phyloP scores from a whole-genome alignment of 768 basidiomycete genomes.

The Hygrocybe coccinea region DNA sequence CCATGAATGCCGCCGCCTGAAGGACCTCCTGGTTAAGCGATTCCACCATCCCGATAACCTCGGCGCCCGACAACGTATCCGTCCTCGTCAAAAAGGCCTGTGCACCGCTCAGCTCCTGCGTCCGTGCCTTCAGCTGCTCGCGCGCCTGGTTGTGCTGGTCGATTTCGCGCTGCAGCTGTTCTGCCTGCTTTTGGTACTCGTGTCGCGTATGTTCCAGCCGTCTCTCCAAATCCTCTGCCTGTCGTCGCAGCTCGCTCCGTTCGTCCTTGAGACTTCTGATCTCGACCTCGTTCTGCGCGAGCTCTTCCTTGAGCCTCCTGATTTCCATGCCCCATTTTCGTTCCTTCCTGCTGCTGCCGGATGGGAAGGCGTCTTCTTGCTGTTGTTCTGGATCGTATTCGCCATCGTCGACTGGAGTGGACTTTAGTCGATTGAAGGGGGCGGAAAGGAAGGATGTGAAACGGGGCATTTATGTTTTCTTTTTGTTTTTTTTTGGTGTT shows the following conservation, averaged over 20 bases:
- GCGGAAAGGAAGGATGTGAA: too few relatives aligned
- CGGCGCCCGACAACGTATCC: neutral
- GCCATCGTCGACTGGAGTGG: too few relatives aligned
- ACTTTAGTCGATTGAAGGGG: too few relatives aligned
- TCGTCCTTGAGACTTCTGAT: neutral
- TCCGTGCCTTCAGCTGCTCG: neutral
- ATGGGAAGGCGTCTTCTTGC: too few relatives aligned
- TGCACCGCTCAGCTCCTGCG: neutral
- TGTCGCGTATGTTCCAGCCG: neutral
- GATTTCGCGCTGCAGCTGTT: neutral
- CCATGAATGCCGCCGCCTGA: neutral
- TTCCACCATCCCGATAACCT: constrained; percentile 3
- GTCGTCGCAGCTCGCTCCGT: neutral
- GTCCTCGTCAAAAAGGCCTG: neutral
- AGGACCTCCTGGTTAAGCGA: neutral
- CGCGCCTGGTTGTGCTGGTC: neutral
- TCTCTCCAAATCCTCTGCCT: neutral
- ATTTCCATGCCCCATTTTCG: neutral
- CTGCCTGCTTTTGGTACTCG: neutral
- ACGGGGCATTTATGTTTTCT: too few relatives aligned
- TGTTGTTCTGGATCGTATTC: too few relatives aligned
- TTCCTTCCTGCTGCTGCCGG: too few relatives aligned
- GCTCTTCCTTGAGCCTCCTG: neutral
- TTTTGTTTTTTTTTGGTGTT: too few relatives aligned
- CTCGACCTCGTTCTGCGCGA: neutral